Evolutionary conservation across 768 basidiomycete species (phyloP).

Genomic region (Gloeostereum incarnatum): DNA sequence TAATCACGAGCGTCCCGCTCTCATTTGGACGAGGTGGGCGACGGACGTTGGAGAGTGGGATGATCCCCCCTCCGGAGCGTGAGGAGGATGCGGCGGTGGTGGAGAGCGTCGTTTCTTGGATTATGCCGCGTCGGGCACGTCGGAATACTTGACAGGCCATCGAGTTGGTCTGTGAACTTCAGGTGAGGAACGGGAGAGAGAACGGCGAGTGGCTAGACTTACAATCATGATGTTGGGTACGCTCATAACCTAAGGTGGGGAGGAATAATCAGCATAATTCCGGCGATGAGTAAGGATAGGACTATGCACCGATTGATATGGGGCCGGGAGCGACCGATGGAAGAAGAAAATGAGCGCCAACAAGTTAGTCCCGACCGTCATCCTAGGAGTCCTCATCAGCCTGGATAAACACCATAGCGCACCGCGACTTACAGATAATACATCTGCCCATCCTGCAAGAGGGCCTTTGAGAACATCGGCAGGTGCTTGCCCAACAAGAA

Average conservation of each 20-base stretch:
- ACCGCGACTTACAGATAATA: slow-evolving; percentile 21
- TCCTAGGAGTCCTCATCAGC: slow-evolving; percentile 10
- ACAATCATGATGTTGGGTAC: no score
- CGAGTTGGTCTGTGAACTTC: no score
- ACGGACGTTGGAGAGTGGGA: no score
- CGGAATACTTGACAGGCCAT: slow-evolving; percentile 25
- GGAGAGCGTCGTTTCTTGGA: slow-evolving; percentile 3
- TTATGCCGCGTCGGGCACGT: slow-evolving; percentile 16
- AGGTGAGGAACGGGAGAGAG: no score
- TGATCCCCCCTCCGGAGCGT: no score
- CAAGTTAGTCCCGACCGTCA: slow-evolving; percentile 17
- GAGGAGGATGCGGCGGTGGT: no score
- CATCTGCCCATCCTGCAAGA: slow-evolving; percentile 21
- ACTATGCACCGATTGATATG: slow-evolving; percentile 18
- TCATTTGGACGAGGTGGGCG: no score
- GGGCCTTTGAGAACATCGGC: slow-evolving; percentile 14
- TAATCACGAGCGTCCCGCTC: no score
- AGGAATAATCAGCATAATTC: no score
- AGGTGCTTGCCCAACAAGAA: slow-evolving; percentile 16
- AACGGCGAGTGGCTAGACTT: no score
- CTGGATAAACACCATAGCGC: neutral
- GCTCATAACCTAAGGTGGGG: no score
- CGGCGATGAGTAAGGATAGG: slow-evolving; percentile 17
- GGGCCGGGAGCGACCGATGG: slow-evolving; percentile 12
- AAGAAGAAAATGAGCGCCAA: slow-evolving; percentile 14